phyloP scores from a whole-genome alignment of 768 basidiomycete genomes.

The Saitozyma podzolica region DNA sequence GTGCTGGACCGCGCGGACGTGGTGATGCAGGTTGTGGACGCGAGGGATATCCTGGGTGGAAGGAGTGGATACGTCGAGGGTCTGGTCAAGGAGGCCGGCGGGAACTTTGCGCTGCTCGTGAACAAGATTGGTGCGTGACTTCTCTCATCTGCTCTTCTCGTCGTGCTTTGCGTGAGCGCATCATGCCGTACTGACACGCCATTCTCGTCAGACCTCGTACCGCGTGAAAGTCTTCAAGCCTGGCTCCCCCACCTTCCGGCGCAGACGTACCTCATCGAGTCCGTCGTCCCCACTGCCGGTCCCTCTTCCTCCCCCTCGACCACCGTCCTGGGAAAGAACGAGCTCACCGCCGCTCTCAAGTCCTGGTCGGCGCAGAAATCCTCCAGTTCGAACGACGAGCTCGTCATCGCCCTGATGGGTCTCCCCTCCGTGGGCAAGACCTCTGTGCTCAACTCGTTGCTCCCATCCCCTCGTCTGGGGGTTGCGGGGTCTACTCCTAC shows the following conservation, averaged over 20 bases:
- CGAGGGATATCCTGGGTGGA: slow-evolving; percentile 73
- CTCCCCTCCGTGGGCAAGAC: slow-evolving; percentile 84
- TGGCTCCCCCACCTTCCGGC: slow-evolving; percentile 69
- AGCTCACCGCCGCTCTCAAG: slow-evolving; percentile 32
- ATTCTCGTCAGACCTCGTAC: slow-evolving; percentile 65
- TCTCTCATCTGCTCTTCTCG: not conserved
- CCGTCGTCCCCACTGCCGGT: slow-evolving; percentile 13
- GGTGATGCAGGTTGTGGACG: slow-evolving; percentile 76
- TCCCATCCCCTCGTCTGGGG: slow-evolving; percentile 58
- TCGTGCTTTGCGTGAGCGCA: slow-evolving; percentile 1
- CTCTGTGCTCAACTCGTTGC: slow-evolving; percentile 77
- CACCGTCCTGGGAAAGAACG: slow-evolving; percentile 31
- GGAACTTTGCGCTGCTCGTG: slow-evolving; percentile 66
- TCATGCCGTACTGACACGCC: slow-evolving; percentile 4
- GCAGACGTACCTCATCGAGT: slow-evolving; percentile 69
- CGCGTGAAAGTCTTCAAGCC: slow-evolving; percentile 68
- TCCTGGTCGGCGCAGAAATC: slow-evolving; percentile 52
- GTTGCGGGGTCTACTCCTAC: slow-evolving; percentile 60
- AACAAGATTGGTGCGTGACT: slow-evolving; percentile 75
- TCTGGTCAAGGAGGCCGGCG: slow-evolving; percentile 55
- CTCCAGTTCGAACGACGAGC: slow-evolving; percentile 56
- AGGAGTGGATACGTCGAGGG: slow-evolving; percentile 68
- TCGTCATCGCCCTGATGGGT: slow-evolving; percentile 79
- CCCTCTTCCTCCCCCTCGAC: slow-evolving; percentile 19
- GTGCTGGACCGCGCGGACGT: slow-evolving; percentile 78